These are phyloP conservation scores for Amylostereum areolatum DNA, from an alignment of 1,284 basidiomycete genomes.

Conservation along the genomic window DNA sequence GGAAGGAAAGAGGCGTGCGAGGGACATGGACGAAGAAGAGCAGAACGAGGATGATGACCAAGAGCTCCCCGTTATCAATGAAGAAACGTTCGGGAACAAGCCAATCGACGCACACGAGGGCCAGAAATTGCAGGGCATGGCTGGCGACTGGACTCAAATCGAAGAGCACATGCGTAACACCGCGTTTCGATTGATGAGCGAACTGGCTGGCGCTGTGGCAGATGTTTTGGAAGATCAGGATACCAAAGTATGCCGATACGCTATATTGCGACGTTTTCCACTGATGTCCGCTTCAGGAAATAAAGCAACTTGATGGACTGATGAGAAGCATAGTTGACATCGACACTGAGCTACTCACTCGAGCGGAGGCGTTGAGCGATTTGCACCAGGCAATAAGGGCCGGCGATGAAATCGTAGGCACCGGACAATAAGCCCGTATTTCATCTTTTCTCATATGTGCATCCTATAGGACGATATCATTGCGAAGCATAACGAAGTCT, in stretches of 20 bases:
- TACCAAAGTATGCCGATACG: conserved; percentile 35
- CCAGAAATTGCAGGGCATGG: conserved; percentile 46
- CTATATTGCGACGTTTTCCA: background rate
- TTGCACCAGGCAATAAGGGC: conserved; percentile 49
- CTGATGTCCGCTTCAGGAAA: conserved; percentile 30
- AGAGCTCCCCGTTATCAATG: conserved; percentile 31
- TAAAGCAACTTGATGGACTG: conserved; percentile 53
- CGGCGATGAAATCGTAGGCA: conserved; percentile 52
- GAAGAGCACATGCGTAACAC: conserved; percentile 36
- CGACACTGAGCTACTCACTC: conserved; percentile 48
- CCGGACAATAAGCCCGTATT: conserved; percentile 8
- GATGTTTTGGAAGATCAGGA: conserved; percentile 55
- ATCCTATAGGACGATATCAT: conserved; percentile 39
- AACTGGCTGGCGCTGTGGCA: conserved; percentile 54
- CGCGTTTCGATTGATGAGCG: conserved; percentile 41
- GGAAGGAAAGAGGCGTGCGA: conserved; percentile 16
- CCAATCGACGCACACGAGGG: conserved; percentile 48
- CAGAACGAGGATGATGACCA: conserved; percentile 12
- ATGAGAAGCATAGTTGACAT: conserved; percentile 67
- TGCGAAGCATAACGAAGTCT: conserved; percentile 37
- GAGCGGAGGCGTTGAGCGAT: conserved; percentile 47
- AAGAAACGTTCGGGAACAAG: conserved; percentile 53
- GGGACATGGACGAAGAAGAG: conserved; percentile 35
- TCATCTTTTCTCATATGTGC: conserved; percentile 1
- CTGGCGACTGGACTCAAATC: conserved; percentile 55